These are phyloP conservation scores for Xylariales sp. DNA, from an alignment of 2,329 filamentous ascomycete species.

Conservation along the genomic window DNA sequence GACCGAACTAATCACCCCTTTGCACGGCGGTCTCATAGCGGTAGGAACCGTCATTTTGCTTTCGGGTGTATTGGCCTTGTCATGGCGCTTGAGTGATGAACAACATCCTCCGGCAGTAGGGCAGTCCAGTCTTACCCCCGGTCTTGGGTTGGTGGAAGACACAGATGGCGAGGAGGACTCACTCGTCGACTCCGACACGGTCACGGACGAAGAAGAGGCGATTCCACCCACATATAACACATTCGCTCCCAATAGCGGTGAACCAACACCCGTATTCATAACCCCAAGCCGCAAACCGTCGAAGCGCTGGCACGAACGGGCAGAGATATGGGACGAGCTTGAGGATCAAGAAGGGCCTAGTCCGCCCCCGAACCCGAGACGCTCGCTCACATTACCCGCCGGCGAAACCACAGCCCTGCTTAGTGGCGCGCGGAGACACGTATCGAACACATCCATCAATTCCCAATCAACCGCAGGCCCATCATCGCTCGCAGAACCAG, in stretches of 20 bases:
- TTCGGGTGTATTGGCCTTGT: conserved; percentile 82
- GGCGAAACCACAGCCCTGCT: conserved; percentile 38
- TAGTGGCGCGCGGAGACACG: conserved; percentile 13
- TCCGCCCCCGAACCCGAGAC: conserved; percentile 34
- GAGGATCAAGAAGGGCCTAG: conserved; percentile 62
- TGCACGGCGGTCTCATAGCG: conserved; percentile 77
- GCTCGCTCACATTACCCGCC: conserved; percentile 45
- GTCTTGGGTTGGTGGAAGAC: conserved; percentile 74
- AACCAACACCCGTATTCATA: conserved; percentile 33
- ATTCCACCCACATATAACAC: conserved; percentile 41
- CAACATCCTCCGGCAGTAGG: conserved; percentile 56
- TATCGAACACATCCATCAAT: conserved; percentile 23
- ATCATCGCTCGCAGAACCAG: conserved; percentile 15
- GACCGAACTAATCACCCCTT: conserved; percentile 67
- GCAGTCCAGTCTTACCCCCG: conserved; percentile 71
- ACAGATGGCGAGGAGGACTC: conserved; percentile 57
- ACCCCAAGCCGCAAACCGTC: conserved; percentile 43
- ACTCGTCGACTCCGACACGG: conserved; percentile 43
- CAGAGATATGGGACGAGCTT: conserved; percentile 84
- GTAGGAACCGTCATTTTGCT: conserved; percentile 83
- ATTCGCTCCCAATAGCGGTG: conserved; percentile 35
- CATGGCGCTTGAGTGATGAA: conserved; percentile 85
- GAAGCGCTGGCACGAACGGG: conserved; percentile 59
- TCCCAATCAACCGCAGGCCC: conserved; percentile 22
- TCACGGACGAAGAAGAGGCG: conserved; percentile 37